These are phyloP conservation scores for Hypoxylon lienhwacheense DNA, from an alignment of 495 filamentous ascomycete genomes.

Conservation along the genomic window DNA sequence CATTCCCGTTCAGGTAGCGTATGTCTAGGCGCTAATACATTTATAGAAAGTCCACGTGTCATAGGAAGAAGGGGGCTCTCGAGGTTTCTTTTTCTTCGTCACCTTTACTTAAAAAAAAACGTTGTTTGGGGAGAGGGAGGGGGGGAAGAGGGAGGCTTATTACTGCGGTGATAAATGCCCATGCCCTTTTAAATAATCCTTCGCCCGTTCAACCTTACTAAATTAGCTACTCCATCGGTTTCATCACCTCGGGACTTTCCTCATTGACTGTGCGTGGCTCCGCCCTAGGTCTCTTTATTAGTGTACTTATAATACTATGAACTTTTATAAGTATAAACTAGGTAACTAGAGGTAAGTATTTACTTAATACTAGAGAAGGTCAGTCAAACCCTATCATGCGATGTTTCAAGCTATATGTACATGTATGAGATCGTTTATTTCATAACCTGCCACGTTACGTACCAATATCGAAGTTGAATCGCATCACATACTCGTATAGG, in stretches of 20 bases:
- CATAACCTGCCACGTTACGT: too few species aligned
- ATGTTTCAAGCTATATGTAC: too few species aligned
- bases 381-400: too few species aligned
- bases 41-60: slow-evolving; percentile 36
- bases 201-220: slow-evolving; percentile 12
- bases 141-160: too few species aligned
- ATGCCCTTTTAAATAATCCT: slow-evolving; percentile 20
- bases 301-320: background rate
- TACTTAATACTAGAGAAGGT: too few species aligned
- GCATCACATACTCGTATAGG: too few species aligned
- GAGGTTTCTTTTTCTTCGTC: slow-evolving; percentile 26
- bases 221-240: slow-evolving; percentile 24
- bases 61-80: slow-evolving; percentile 33
- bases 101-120: slow-evolving; percentile 16
- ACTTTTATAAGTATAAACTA: background rate
- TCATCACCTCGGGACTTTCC: slow-evolving; percentile 28
- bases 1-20: slow-evolving; percentile 32
- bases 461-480: too few species aligned
- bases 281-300: slow-evolving; percentile 1
- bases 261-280: slow-evolving; percentile 10
- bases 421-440: too few species aligned
- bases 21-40: slow-evolving; percentile 13
- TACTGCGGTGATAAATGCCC: slow-evolving; percentile 7
- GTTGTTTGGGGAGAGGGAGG: slow-evolving; percentile 23
- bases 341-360: background rate